Evolutionary conservation across 768 basidiomycete genomes (phyloP), one percentile per base, ranked within the genome.

Genomic region (Psilocybe azurescens): DNA sequence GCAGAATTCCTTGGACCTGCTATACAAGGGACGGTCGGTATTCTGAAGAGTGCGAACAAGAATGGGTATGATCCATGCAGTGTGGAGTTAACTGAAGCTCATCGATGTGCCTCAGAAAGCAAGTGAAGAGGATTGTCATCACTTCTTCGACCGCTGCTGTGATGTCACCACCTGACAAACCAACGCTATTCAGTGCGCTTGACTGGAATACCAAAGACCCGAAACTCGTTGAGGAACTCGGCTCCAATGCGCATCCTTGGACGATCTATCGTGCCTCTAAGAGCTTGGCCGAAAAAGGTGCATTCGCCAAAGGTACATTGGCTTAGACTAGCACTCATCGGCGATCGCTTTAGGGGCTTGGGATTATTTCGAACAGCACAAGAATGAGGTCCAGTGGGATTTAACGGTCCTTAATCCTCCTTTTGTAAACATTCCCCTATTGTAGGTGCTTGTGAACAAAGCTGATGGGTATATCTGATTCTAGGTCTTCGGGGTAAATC

Each of bases 41-140:
- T 36, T 7, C 33, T 36, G 11, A 11, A 36, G 11, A 36, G 33
- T 36, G 33, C 33, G 11, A 36, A 6, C 33, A 36, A 36, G 11
- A 6, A 36, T 11, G 33, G 33, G 33, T 36, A 36, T 36, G 33
- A 7, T 7, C 1, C 33, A 3, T 36, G 11, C 33, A 78, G 83
- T 36, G 7, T 36, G 33, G 11, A 36, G 33, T 11, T 36, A 36
- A 7, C 7, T 36, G 11, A 7, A 36, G 33, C 24, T 24, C 24
- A 24, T 24, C 24, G 24, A 24, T 24, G 24, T 24, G 24, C 24
- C 24, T 24, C 61, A 81, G 78, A 84, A 63, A 80, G 13, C 63
- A 72, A 11, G 77, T 94, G 66, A 86, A 89, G 70, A 85, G 92
- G 3, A 76, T 95, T 47, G 85, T 93, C 16, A 73, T 91, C 61